These are phyloP conservation scores for Aristolochia contorta DNA, from an alignment of 164 flowering plant species.

Conservation along the genomic window DNA sequence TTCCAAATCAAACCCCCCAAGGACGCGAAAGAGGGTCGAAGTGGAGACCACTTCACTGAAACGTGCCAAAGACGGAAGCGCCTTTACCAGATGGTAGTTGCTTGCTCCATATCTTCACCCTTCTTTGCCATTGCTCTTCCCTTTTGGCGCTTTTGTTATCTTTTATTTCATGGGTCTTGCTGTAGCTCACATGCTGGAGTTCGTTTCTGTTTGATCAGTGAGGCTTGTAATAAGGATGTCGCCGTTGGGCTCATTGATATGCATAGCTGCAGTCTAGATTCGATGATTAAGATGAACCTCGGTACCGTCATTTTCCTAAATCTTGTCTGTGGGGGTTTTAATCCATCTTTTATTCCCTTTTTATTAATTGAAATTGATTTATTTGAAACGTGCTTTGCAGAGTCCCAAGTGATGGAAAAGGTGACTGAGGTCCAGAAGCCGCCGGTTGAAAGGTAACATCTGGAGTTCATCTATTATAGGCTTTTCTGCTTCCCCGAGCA, in stretches of 20 bases:
- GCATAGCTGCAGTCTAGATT: constrained; percentile 83
- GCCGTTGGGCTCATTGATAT: constrained; percentile 72
- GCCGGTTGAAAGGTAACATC: constrained; percentile 32
- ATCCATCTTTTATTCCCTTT: neutral
- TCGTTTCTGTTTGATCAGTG: constrained; percentile 31
- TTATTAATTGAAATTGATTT: neutral
- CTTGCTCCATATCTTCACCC: neutral
- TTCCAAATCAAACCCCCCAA: constrained; percentile 34
- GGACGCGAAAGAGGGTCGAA: constrained; percentile 67
- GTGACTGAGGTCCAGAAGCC: constrained; percentile 41
- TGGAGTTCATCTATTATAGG: neutral
- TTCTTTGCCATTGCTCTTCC: neutral
- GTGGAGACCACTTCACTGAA: constrained; percentile 36
- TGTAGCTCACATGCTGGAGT: neutral
- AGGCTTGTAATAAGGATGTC: constrained; percentile 70
- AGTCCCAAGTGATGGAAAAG: constrained; percentile 56
- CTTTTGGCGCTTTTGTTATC: neutral
- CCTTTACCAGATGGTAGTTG: constrained; percentile 61
- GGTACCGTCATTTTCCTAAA: constrained; percentile 21
- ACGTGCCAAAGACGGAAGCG: constrained; percentile 79
- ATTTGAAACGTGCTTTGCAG: constrained; percentile 16
- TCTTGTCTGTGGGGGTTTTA: neutral
- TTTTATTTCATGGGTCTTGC: neutral
- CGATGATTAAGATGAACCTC: constrained; percentile 74
- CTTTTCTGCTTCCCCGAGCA: neutral